Evolutionary conservation across 352 stramenopile species (phyloP), one percentile per base, ranked within the genome.

Genomic region (Phytophthora agathidicida): DNA sequence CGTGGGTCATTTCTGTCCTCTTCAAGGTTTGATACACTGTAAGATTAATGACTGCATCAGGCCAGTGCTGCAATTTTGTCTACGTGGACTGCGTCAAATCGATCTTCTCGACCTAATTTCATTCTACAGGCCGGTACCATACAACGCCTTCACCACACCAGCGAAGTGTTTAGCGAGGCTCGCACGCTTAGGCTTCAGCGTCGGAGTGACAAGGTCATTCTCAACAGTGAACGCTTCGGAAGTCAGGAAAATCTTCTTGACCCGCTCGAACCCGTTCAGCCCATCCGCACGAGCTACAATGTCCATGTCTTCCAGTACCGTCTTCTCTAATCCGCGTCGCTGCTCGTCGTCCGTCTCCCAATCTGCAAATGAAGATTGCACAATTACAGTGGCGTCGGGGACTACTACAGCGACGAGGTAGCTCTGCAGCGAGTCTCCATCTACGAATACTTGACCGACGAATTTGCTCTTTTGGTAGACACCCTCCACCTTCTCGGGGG

Each of bases 401-500:
- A 98, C 89, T 13, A 98, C 71, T 22, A 99, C 80, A 4, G 82
- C 94, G 7, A 99, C 93, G 7, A 98, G 74, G 50, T 77, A 93
- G 58, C 71, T 95, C 65, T 98, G 87, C 14, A 98, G 82, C 19
- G 89, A 98, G 71, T 98, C 93, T 24, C 96, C 96, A 65, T 98
- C 84, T 3, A 98, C 92, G 73, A 98, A 98, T 24, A 85, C 74
- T 68, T 98, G 94, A 19, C 69, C 88, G 23, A 98, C 87, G 62
- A 98, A 96, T 0, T 57, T 47, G 51, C 74, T 93, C 56, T 96
- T 96, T 38, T 79, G 69, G 51, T 98, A 97, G 10, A 95, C 83
- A 59, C 96, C 96, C 67, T 98, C 94, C 60, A 99, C 93, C 76
- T 98, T 98, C 73, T 98, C 96, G 3, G 96, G 75, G 1, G 96